Base-by-base conservation (phyloP, 2,329 filamentous ascomycete species). In the Tolypocladium endophyticum region DNA sequence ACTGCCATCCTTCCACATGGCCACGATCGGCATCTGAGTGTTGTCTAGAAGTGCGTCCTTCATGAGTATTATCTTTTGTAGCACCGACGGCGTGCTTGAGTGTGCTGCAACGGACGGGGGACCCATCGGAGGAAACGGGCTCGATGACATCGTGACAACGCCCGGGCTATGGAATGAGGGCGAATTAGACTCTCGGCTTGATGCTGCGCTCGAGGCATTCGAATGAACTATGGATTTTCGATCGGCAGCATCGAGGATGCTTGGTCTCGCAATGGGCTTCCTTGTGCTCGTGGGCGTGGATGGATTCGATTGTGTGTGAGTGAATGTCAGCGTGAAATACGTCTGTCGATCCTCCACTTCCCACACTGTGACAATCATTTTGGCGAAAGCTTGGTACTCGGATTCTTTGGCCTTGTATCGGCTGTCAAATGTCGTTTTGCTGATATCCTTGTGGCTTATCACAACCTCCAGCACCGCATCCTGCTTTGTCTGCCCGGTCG, bases 1-100 rank as follows among this genome's bases (percentile, higher is more conserved):
- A 55, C 83, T 87, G 58, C 87, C 84, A 64, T 93, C 89, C 68
- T 87, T 88, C 89, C 89, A 92, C 85, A 92, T 89, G 30, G 87
- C 87, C 53, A 92, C 76, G 28, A 90, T 87, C 0, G 89, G 89
- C 68, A 90, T 85, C 62, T 85, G 82, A 33, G 89, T 89, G 45
- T 85, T 89, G 68, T 91, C 88, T 8, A 93, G 75, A 25, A 92
- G 78, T 0, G 88, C 88, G 68, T 92, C 88, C 70, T 92, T 92
- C 76, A 93, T 84, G 57, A 86, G 78, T 9, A 83, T 84, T 59
- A 89, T 83, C 69, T 92, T 93, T 66, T 89, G 85, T 30, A 91
- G 79, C 16, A 88, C 77, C 0, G 87, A 87, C 0, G 87, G 85
- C 2, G 83, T 78, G 59, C 79, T 80, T 0, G 82, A 77, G n/a